Evolutionary conservation across 192 early-diverging fungal species (phyloP).

Genomic region (Backusella morwellensis): DNA sequence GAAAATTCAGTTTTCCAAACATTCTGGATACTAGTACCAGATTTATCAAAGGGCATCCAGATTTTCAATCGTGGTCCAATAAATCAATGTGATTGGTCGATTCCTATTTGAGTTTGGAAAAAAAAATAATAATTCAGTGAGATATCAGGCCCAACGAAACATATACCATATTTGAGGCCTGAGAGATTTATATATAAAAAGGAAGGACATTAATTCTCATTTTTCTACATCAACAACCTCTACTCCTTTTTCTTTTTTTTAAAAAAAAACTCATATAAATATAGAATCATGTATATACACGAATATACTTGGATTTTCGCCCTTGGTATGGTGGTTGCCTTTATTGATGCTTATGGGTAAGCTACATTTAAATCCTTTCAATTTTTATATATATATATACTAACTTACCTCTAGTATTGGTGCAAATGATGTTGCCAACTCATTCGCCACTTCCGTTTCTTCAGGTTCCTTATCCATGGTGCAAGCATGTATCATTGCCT

Average conservation of each 20-base stretch:
- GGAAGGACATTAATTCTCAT: neutral
- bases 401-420: too few species aligned
- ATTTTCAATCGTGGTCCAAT: neutral
- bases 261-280: neutral
- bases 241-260: neutral
- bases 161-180: neutral
- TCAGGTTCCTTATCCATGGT: slow-evolving; percentile 73
- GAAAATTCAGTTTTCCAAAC: slow-evolving; percentile 2
- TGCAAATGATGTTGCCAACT: slow-evolving; percentile 90
- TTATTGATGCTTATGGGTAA: slow-evolving; percentile 69
- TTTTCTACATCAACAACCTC: neutral
- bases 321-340: slow-evolving; percentile 62
- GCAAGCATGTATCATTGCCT: slow-evolving; percentile 75
- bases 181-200: neutral
- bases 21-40: neutral
- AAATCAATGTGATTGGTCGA: neutral
- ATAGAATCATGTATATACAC: slow-evolving; percentile 13
- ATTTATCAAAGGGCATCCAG: too few species aligned
- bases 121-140: neutral
- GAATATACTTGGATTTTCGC: slow-evolving; percentile 68
- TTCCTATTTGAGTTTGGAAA: neutral
- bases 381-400: too few species aligned
- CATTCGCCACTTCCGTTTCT: slow-evolving; percentile 83
- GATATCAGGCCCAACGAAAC: neutral
- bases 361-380: too few species aligned